Conservation (phyloP, 805 yeast genomes). For the Wickerhamiella sorbophila region DNA sequence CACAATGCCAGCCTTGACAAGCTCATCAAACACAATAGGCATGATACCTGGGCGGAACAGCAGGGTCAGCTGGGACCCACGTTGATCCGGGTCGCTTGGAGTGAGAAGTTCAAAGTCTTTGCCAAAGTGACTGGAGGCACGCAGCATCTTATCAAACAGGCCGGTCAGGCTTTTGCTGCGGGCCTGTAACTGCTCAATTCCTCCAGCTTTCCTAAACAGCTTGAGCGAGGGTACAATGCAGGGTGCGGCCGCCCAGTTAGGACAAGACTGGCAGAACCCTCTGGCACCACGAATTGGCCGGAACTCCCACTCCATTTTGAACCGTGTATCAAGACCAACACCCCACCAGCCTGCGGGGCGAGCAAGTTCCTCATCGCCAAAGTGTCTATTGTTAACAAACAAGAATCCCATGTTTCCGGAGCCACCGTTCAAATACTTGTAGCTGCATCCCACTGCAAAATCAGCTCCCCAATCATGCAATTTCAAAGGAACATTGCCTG, state of each 20-base stretch:
- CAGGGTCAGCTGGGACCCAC: slow-evolving; percentile 80
- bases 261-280: slow-evolving; percentile 82
- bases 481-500: slow-evolving; percentile 63
- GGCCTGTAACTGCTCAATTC: slow-evolving; percentile 40
- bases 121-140: slow-evolving; percentile 34
- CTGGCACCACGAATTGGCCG: slow-evolving; percentile 76
- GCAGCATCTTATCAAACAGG: slow-evolving; percentile 38
- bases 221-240: slow-evolving; percentile 54
- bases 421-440: slow-evolving; percentile 81
- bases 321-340: slow-evolving; percentile 52
- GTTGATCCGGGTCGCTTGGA: slow-evolving; percentile 39
- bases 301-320: slow-evolving; percentile 64
- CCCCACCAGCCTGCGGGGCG: slow-evolving; percentile 98
- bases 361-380: slow-evolving; percentile 5
- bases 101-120: slow-evolving; percentile 51
- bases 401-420: slow-evolving; percentile 90
- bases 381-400: slow-evolving; percentile 45
- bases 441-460: slow-evolving; percentile 90
- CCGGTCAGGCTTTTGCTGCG: slow-evolving; percentile 46
- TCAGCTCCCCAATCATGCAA: slow-evolving; percentile 86
- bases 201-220: slow-evolving; percentile 45
- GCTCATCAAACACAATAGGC: slow-evolving; percentile 40
- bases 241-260: slow-evolving; percentile 74
- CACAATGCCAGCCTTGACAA: slow-evolving; percentile 47
- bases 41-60: slow-evolving; percentile 46